phyloP scores from a whole-genome alignment of 2,329 filamentous ascomycete genomes.

The Teratosphaeria destructans region DNA sequence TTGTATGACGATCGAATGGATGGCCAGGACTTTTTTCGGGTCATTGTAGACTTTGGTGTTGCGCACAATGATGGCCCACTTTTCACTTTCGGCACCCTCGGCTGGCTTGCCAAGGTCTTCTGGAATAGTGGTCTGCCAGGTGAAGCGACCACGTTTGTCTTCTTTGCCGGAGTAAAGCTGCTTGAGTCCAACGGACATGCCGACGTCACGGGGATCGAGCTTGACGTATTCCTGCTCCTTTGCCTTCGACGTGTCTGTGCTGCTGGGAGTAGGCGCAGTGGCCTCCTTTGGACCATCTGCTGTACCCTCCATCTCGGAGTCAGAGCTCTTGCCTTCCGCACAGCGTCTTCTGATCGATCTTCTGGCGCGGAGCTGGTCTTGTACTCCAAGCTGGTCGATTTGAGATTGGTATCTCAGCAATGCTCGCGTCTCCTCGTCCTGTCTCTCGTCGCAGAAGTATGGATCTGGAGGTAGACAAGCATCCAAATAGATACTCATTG shows the following conservation, averaged over 20 bases:
- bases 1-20: constrained; percentile 55
- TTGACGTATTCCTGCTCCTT: constrained; percentile 1
- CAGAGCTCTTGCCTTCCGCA: neutral
- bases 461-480: neutral
- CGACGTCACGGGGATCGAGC: constrained; percentile 8
- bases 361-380: neutral
- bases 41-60: constrained; percentile 42
- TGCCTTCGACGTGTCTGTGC: neutral
- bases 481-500: neutral
- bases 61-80: constrained; percentile 51
- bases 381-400: neutral
- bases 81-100: constrained; percentile 52
- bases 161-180: constrained; percentile 42
- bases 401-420: neutral
- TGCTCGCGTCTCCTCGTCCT: neutral
- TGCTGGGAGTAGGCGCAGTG: neutral
- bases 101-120: constrained; percentile 45
- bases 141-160: constrained; percentile 40
- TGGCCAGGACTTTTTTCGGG: constrained; percentile 46
- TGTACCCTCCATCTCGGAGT: neutral
- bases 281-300: neutral
- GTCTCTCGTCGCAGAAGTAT: neutral
- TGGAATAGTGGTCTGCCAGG: constrained; percentile 48
- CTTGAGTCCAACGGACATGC: constrained; percentile 34
- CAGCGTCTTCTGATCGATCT: neutral